Base-by-base conservation (phyloP, 2,329 filamentous ascomycete genomes). In the Paecilomyces niveus region DNA sequence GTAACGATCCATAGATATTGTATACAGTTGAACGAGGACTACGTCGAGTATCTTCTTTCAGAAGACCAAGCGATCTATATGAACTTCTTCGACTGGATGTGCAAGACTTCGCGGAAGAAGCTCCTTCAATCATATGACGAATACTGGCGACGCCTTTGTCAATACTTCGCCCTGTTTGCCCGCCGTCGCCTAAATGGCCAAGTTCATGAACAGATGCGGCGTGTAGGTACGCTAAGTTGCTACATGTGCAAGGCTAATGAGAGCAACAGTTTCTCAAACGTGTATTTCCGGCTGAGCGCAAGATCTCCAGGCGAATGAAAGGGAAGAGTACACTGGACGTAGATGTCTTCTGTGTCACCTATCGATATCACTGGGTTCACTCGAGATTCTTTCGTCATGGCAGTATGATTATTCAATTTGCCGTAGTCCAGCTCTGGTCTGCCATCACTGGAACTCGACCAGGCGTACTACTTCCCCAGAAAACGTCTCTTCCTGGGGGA, bases 41-140 rank as follows among this genome's bases (percentile, higher is more conserved):
- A 70, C 18, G 49, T 66, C 1, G 54, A 65, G 49, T 66, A 60
- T 57, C 64, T 68, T 56, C 61, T 68, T 1, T 53, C 58, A 8
- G 65, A 66, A 15, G 63, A 69, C 49, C 22, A 62, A 55, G 57
- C 62, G 9, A 65, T 68, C 53, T 66, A 68, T 3, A 68, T 66
- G 33, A 67, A 67, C 39, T 66, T 70, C 57, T 68, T 69, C 26
- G 58, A 69, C 35, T 69, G 26, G 65, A 69, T 68, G 32, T 65
- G 49, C 3, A 69, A 58, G 24, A 67, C 55, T n/a, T 69, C 59
- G 56, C 53, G 56, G 58, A 39, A 22, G 22, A 22, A 22, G 3
- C 22, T 22, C 3, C 22, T 22, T 22, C 22, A 22, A 22, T 22
- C 3, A 22, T 22, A 22, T 22, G 22, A 22, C 22, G 3, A 22